A percentile compares a stretch with the other conserved stretches of the same genome.
phyloP scores from a whole-genome alignment of 495 filamentous ascomycete species.

The Penicillium canescens region DNA sequence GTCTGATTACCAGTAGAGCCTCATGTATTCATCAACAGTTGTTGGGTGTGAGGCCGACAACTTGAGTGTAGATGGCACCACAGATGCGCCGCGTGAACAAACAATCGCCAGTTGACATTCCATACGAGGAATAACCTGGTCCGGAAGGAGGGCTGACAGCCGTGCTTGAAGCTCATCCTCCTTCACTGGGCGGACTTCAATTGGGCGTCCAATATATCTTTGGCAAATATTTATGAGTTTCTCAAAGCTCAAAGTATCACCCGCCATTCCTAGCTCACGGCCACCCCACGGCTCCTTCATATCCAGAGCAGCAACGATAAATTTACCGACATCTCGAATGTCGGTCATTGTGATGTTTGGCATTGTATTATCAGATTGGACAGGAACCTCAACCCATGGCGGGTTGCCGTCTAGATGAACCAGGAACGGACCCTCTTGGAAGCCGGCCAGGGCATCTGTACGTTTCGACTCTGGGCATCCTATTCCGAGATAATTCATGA shows the following conservation, averaged over 20 bases:
- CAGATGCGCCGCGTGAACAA: background rate
- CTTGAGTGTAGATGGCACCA: too few species aligned
- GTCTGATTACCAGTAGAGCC: background rate
- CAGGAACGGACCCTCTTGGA: slow-evolving; percentile 25
- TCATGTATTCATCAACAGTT: background rate
- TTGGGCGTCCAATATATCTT: slow-evolving; percentile 19
- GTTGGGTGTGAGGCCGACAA: slow-evolving; percentile 36
- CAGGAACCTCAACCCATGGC: slow-evolving; percentile 24
- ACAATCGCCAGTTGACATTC: slow-evolving; percentile 4
- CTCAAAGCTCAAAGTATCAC: slow-evolving; percentile 24
- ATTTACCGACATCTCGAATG: too few species aligned
- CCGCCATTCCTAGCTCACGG: slow-evolving; percentile 31
- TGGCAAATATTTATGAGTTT: slow-evolving; percentile 21
- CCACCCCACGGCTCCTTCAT: too few species aligned
- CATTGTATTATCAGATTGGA: slow-evolving; percentile 19
- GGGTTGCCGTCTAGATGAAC: slow-evolving; percentile 20
- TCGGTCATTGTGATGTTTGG: slow-evolving; percentile 24
- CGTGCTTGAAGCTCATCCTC: slow-evolving; percentile 1
- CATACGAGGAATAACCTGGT: too few species aligned
- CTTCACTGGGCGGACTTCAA: slow-evolving; percentile 21
- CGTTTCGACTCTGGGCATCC: slow-evolving; percentile 12
- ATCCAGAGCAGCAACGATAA: too few species aligned
- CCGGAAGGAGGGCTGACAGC: too few species aligned
- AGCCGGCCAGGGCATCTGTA: slow-evolving; percentile 9
- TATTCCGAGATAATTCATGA: slow-evolving; percentile 37